Conservation (phyloP, 2,329 filamentous ascomycete genomes). For the Penicillium sp. region DNA sequence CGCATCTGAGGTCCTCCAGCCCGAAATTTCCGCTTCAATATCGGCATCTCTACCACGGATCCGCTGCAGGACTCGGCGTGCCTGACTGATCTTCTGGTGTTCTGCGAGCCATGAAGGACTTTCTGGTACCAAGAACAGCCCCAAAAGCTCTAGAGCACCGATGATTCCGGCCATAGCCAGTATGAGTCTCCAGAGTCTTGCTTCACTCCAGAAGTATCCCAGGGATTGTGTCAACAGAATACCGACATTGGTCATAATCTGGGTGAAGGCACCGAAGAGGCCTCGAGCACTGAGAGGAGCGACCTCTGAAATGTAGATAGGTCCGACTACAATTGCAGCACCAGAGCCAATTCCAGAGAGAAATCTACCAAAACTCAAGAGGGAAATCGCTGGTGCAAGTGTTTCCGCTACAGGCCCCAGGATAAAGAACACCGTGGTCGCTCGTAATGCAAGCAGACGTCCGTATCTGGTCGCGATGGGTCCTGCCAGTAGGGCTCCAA, state of each 20-base stretch:
- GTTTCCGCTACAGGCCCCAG: conserved; percentile 74
- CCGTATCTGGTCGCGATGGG: conserved; percentile 75
- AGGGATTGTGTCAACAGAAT: conserved; percentile 80
- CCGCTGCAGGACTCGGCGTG: conserved; percentile 66
- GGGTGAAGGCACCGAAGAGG: conserved; percentile 77
- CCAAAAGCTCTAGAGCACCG: conserved; percentile 63
- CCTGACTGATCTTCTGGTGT: conserved; percentile 58
- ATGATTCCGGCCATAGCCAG: conserved; percentile 70
- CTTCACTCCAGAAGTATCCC: conserved; percentile 82
- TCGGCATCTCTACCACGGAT: conserved; percentile 69
- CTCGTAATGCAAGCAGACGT: conserved; percentile 69
- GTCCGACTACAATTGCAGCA: conserved; percentile 86
- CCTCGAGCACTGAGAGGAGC: conserved; percentile 72
- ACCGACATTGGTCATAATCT: conserved; percentile 89
- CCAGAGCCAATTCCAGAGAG: conserved; percentile 82
- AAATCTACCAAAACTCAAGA: conserved; percentile 71
- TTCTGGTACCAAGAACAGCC: conserved; percentile 75
- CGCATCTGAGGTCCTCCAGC: conserved; percentile 48
- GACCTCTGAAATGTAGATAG: conserved; percentile 90
- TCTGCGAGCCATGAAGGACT: conserved; percentile 83
- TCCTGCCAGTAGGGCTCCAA: conserved; percentile 77
- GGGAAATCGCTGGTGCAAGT: conserved; percentile 61
- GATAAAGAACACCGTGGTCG: conserved; percentile 73
- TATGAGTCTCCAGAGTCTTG: conserved; percentile 77
- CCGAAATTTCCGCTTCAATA: conserved; percentile 69